Evolutionary conservation across 768 basidiomycete genomes (phyloP).

Genomic region (Rhodosporidiobolus sp.): DNA sequence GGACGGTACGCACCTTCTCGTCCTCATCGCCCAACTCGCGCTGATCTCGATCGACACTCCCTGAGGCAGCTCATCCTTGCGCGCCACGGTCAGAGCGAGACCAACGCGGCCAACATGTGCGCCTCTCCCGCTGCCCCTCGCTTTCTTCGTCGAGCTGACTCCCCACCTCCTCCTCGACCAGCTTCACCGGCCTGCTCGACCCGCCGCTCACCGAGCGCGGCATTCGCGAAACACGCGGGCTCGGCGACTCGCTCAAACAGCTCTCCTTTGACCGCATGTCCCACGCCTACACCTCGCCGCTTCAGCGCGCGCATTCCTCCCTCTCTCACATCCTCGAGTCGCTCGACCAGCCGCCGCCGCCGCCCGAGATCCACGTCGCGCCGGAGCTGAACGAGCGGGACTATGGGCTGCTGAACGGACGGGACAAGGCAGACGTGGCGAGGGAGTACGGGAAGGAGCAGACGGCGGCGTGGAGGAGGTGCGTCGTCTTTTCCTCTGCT

Average conservation of each 20-base stretch:
- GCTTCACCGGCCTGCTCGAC: constrained; percentile 28
- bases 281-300: constrained; percentile 16
- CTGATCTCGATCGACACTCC: neutral
- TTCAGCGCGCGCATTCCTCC: neutral
- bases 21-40: neutral
- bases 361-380: neutral
- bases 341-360: neutral
- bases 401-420: constrained; percentile 23
- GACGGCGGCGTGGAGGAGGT: constrained; percentile 15
- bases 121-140: neutral
- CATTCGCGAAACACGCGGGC: neutral
- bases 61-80: constrained; percentile 11
- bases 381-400: constrained; percentile 19
- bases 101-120: constrained; percentile 19
- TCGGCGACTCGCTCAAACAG: neutral
- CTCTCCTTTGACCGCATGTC: neutral
- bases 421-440: constrained; percentile 4
- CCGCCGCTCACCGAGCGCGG: constrained; percentile 14
- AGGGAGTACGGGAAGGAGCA: constrained; percentile 14
- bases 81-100: constrained; percentile 15
- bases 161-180: neutral
- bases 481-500: too few species aligned
- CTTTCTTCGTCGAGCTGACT: neutral
- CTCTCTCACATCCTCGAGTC: constrained; percentile 8
- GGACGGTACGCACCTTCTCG: neutral